Evolutionary conservation across 495 filamentous ascomycete genomes (phyloP).

Genomic region (Podospora pseudoanserina): DNA sequence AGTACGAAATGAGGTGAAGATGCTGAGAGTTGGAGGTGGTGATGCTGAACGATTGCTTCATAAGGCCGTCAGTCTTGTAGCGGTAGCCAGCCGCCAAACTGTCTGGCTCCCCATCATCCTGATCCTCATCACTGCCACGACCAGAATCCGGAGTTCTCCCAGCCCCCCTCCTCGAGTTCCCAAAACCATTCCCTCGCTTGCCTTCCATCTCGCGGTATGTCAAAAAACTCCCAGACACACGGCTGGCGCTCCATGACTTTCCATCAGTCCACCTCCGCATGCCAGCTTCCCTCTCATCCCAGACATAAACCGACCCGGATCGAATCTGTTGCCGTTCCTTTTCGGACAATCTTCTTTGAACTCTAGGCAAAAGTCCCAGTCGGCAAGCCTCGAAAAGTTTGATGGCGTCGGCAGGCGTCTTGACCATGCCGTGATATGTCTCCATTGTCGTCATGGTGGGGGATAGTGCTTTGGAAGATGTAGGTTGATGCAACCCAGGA

Average conservation of each 20-base stretch:
- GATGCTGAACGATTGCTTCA: constrained; percentile 99
- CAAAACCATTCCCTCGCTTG: constrained; percentile 62
- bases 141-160: constrained; percentile 80
- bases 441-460: constrained; percentile 62
- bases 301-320: constrained; percentile 96
- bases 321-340: constrained; percentile 94
- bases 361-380: constrained; percentile 81
- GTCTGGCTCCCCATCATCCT: constrained; percentile 83
- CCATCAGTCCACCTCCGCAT: constrained; percentile 99
- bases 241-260: constrained; percentile 97
- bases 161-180: constrained; percentile 53
- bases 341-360: constrained; percentile 89
- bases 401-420: constrained; percentile 91
- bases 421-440: constrained; percentile 90
- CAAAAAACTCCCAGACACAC: constrained; percentile 94
- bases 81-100: constrained; percentile 60
- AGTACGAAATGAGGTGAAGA: constrained; percentile 95
- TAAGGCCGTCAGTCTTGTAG: constrained; percentile 93
- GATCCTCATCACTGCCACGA: constrained; percentile 74
- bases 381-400: constrained; percentile 96
- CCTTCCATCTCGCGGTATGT: constrained; percentile 99
- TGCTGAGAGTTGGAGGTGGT: constrained; percentile 87
- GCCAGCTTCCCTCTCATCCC: constrained; percentile 97
- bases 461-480: background rate
- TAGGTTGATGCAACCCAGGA: background rate